Evolutionary conservation across 2,329 filamentous ascomycete species (phyloP), one percentile per base, ranked within the genome.

Genomic region (Monosporascus ibericus): DNA sequence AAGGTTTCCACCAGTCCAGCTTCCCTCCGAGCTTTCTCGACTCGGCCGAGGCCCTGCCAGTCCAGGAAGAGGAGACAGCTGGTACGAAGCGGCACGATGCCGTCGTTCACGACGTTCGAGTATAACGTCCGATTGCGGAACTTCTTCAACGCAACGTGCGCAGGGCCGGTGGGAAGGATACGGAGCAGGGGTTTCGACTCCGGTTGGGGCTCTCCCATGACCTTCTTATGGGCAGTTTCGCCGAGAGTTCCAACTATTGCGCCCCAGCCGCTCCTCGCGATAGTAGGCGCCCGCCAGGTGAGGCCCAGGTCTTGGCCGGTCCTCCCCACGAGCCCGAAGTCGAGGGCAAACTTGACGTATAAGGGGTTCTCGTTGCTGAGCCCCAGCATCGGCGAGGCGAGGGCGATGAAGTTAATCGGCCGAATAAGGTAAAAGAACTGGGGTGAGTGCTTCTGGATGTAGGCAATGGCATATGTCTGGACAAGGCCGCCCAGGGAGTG

Each of bases 61-160:
- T 99, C 94, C 1, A 99, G 75, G 64, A 99, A 99, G 6, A 99
- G 73, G n/a, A 99, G 75, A 68, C 92, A 99, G 57, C 92, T 97
- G 5, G 94, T 99, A 22, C 94, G 84, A 36, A 99, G 74, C 3
- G 94, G 94, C 5, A 99, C 94, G 60, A 99, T 96, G 3, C 92
- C 92, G 70, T 97, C 92, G 65, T 97, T 97, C 60, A 97, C 92
- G 14, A 97, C 92, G 63, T 97, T 97, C 2, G 92, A 96, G 68
- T 97, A 97, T 1, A 96, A 78, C 0, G 94, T 97, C 17, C 92
- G 80, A 67, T 95, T 95, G 22, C 90, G 79, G 68, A 97, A 97
- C 71, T 89, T 90, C 65, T 87, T 86, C 40, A 97, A 72, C 1
- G 92, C 92, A 51, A 84, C 82, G 68, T 96, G 92, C 6, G 92